Conservation (phyloP, 2,329 filamentous ascomycete genomes). For the Calonectria naviculata region DNA sequence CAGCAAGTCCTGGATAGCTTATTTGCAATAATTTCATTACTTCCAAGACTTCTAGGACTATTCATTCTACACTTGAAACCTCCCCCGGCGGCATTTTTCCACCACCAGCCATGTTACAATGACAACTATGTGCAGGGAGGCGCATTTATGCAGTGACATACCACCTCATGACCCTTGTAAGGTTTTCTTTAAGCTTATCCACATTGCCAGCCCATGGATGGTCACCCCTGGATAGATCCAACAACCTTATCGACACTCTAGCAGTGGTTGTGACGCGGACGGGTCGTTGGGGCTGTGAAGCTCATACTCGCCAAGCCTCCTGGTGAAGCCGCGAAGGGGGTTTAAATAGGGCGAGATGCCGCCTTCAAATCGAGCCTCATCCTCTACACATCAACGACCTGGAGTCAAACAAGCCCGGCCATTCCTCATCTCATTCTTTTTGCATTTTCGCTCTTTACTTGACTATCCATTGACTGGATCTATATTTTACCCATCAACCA, state of each 20-base stretch:
- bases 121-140: background rate
- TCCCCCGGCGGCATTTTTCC: background rate
- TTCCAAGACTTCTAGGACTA: background rate
- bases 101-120: background rate
- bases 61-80: background rate
- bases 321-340: background rate
- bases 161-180: background rate
- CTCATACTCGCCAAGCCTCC: background rate
- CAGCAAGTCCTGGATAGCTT: background rate
- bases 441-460: background rate
- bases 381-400: background rate
- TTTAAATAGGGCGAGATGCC: background rate
- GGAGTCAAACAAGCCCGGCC: slow-evolving; percentile 4
- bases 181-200: slow-evolving; percentile 15
- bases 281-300: background rate
- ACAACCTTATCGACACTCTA: background rate
- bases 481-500: background rate
- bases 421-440: background rate
- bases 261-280: background rate
- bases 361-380: background rate
- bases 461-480: slow-evolving; percentile 12
- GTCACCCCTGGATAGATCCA: background rate
- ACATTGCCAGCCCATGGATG: background rate
- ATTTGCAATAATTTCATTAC: background rate
- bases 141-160: background rate